These are phyloP conservation scores for Physaria fendleri DNA, from an alignment of 345 rosid genomes.

Conservation along the genomic window DNA sequence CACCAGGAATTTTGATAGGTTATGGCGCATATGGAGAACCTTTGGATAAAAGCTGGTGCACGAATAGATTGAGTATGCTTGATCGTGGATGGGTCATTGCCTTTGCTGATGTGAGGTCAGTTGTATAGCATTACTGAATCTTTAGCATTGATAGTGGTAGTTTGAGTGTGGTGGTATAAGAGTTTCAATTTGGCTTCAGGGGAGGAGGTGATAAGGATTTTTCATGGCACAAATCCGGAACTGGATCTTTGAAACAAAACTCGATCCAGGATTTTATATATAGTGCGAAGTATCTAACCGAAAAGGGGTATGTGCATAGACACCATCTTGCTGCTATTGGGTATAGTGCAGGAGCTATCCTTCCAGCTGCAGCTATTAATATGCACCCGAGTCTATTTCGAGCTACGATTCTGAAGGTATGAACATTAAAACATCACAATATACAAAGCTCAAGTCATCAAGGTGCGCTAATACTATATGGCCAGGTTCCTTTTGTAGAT, in stretches of 20 bases:
- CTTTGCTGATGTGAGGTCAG: constrained; percentile 92
- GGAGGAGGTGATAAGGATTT: constrained; percentile 61
- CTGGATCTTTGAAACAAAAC: constrained; percentile 49
- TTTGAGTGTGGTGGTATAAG: background rate
- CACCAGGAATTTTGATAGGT: constrained; percentile 69
- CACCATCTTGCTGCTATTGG: constrained; percentile 64
- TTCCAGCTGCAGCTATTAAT: constrained; percentile 72
- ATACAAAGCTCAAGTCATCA: background rate
- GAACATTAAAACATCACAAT: background rate
- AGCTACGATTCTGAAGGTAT: constrained; percentile 76
- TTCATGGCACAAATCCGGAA: constrained; percentile 80
- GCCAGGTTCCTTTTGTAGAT: constrained; percentile 87
- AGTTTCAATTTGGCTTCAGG: constrained; percentile 17
- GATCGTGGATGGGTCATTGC: constrained; percentile 94
- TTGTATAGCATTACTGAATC: constrained; percentile 8
- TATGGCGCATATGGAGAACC: constrained; percentile 94
- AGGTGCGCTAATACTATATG: background rate
- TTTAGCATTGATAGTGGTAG: background rate
- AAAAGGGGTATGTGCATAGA: constrained; percentile 59
- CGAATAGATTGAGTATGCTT: constrained; percentile 69
- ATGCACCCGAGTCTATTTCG: constrained; percentile 53
- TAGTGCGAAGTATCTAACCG: constrained; percentile 51
- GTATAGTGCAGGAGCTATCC: constrained; percentile 71
- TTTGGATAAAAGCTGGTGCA: constrained; percentile 73
- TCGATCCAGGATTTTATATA: constrained; percentile 64